Base-by-base conservation (phyloP, 768 basidiomycete species). In the Suillus clintonianus region DNA sequence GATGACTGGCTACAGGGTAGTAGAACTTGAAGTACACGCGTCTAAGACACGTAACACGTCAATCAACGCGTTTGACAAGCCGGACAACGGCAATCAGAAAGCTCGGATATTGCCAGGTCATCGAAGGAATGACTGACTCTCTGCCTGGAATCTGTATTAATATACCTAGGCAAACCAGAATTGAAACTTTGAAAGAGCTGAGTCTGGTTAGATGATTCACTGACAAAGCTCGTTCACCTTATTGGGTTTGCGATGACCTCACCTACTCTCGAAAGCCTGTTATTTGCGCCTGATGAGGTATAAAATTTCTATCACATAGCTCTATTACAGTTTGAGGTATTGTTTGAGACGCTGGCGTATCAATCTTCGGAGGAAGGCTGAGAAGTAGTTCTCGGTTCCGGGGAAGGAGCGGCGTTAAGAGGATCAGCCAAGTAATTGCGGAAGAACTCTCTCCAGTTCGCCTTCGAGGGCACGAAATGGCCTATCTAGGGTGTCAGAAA, bases 401-500 rank as follows among this genome's bases (percentile, higher is more conserved):
- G 88, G 15, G 85, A 83, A 14, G 81, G 80, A 3, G 86, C 72
- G 19, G 81, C 68, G 9, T 76, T 80, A 14, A 69, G 72, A 13
- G 87, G 87, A 70, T 87, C 78, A 61, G 76, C 76, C 67, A 92
- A 78, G 72, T 89, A 95, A 9, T 84, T 84, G 55, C 82, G 81
- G 59, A 95, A 78, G 75, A 95, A 94, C 68, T 82, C 83, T 36
- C 90, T 82, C 93, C 92, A 95, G 48, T 78, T 82, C 1, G 83
- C 86, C 68, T 89, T 91, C 11, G 87, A 89, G 2, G 94, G 94
- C 4, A 95, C 87, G 67, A 93, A 92, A 74, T 95, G 93, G 9
- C 92, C 92, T 94, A 67, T 24, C 24, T 32, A 53, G 58, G 14
- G 17, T 3, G 37, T 62, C 15, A 42, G 15, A 48, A 48, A 55